Evolutionary conservation across 139 green algal species (phyloP), one percentile per base, ranked within the genome.

Genomic region (Picochlorum sp.): DNA sequence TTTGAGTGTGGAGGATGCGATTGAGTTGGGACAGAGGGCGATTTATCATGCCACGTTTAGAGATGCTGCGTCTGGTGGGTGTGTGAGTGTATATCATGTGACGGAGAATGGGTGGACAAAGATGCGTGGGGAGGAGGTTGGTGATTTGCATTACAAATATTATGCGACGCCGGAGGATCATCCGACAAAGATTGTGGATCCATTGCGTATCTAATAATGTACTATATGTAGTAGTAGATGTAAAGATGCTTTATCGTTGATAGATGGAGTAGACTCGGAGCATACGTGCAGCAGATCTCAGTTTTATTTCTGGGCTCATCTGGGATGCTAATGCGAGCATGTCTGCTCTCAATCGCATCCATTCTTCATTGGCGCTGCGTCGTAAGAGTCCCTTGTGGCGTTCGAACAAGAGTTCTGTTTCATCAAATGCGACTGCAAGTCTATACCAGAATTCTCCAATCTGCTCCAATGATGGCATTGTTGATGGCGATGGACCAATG

Each of bases 41-140:
- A 99, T 99, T 75, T 99, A 97, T 80, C 94, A 99, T 72, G 94
- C 94, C 50, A 97, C 91, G 24, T 99, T 97, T 78, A 77, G 94
- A 8, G 94, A 99, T 75, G 90, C 90, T n/a, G 88, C 88, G 20
- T 93, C 80, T 32, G 94, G 94, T 45, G 94, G 94, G 56, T 98
- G 89, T 11, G 92, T 96, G 56, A 94, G 83, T 61, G 93, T 98
- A 51, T 99, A 99, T 76, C 92, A 97, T 66, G 90, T 99, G 8
- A 96, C 88, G 2, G 50, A 92, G 67, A 74, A 90, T 6, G 94
- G 94, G 26, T 99, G 94, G 94, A 95, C 65, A 47, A 99, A 99
- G 86, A 82, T 98, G 32, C 68, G 71, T n/a, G 94, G 94, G 16
- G 82, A 92, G 37, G 92, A 98, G 66, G 89, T 97, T n/a, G 84